Evolutionary conservation across 169 alveolate species (phyloP).

Genomic region (Plasmodium adleri): DNA sequence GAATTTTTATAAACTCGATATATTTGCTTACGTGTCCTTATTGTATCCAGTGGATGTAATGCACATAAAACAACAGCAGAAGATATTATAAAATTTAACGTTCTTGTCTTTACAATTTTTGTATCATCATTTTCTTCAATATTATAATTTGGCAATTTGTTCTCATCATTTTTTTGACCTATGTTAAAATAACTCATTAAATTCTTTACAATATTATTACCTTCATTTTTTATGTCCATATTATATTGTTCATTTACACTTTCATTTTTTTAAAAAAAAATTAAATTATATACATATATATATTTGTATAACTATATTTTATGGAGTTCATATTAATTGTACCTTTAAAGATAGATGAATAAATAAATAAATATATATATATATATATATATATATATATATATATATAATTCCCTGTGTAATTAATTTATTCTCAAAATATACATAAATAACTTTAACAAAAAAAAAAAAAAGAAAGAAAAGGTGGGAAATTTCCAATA

Average conservation of each 20-base stretch:
- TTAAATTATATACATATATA: not conserved
- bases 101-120: conserved; percentile 31
- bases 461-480: too few species aligned
- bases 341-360: too few species aligned
- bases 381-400: too few species aligned
- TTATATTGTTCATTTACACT: conserved; percentile 24
- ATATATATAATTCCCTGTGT: too few species aligned
- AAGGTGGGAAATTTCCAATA: too few species aligned
- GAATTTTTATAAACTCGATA: conserved; percentile 70
- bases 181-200: conserved; percentile 9
- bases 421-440: too few species aligned
- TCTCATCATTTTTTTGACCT: not conserved
- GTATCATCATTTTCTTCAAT: conserved; percentile 19
- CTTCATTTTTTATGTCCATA: conserved; percentile 59
- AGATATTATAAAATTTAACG: conserved; percentile 68
- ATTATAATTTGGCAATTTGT: not conserved
- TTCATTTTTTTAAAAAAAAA: conserved; percentile 7
- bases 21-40: conserved; percentile 74
- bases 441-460: too few species aligned
- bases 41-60: conserved; percentile 65
- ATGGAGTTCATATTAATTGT: not conserved
- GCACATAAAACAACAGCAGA: conserved; percentile 60
- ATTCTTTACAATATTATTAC: conserved; percentile 11
- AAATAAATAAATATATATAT: too few species aligned
- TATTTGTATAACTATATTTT: not conserved